These are phyloP conservation scores for Aquilaria agallochum DNA, from an alignment of 441 rosid species.

Conservation along the genomic window DNA sequence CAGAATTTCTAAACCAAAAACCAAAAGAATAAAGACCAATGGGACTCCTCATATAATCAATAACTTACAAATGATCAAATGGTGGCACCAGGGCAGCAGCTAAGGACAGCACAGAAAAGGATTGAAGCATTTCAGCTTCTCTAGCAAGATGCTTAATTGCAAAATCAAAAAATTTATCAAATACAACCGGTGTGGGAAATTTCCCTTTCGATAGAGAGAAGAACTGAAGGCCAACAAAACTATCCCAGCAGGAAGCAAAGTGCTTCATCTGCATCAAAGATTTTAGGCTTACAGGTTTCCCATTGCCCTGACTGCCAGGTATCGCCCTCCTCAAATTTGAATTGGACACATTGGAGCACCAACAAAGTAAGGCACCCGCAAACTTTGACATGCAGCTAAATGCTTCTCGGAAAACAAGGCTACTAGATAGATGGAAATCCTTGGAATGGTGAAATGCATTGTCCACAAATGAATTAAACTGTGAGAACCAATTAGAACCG, in stretches of 20 bases:
- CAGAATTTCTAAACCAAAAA: neutral
- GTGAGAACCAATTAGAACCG: conserved; percentile 39
- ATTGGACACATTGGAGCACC: conserved; percentile 43
- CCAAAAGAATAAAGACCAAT: neutral
- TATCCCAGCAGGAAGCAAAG: conserved; percentile 19
- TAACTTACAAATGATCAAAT: conserved; percentile 53
- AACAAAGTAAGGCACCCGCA: conserved; percentile 50
- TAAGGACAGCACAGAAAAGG: conserved; percentile 55
- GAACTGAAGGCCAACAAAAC: conserved; percentile 30
- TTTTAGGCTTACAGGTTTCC: conserved; percentile 27
- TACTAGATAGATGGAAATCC: conserved; percentile 41
- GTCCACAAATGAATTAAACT: conserved; percentile 12
- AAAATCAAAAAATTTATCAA: conserved; percentile 44
- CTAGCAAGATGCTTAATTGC: conserved; percentile 38
- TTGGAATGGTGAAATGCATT: conserved; percentile 18
- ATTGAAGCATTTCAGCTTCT: conserved; percentile 60
- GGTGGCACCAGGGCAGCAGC: conserved; percentile 68
- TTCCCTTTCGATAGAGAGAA: conserved; percentile 24
- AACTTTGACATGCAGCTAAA: conserved; percentile 59
- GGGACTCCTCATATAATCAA: conserved; percentile 8
- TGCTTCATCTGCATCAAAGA: conserved; percentile 31
- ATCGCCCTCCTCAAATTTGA: conserved; percentile 41
- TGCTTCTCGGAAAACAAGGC: conserved; percentile 50
- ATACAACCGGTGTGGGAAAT: conserved; percentile 24
- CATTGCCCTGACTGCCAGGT: conserved; percentile 25